phyloP scores from a whole-genome alignment of 140 eudicot species.

The Ambrosia hybrid region DNA sequence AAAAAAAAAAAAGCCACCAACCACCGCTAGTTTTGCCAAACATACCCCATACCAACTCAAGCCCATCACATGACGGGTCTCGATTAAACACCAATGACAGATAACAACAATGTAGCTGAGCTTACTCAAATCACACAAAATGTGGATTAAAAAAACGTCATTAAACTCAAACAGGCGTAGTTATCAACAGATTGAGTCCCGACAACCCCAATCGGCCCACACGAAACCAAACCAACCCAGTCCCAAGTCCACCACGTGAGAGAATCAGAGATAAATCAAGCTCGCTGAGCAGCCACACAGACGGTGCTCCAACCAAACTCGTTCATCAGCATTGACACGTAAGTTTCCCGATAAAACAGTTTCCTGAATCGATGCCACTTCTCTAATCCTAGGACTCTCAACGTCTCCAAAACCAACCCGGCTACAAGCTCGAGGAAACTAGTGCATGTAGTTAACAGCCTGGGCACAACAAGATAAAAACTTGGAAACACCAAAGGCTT shows the following conservation, averaged over 20 bases:
- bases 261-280: not conserved
- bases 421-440: not conserved
- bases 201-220: not conserved
- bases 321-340: not conserved
- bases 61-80: too few relatives aligned
- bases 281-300: too few relatives aligned
- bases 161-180: not conserved
- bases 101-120: slow-evolving; percentile 17
- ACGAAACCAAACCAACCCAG: not conserved
- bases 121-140: slow-evolving; percentile 22
- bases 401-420: not conserved
- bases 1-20: too few relatives aligned
- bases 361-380: not conserved
- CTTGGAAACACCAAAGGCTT: not conserved
- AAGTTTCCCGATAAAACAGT: too few relatives aligned
- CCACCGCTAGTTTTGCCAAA: too few relatives aligned
- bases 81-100: not conserved
- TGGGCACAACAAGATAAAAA: slow-evolving; percentile 10
- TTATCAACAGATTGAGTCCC: not conserved
- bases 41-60: too few relatives aligned
- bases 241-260: not conserved
- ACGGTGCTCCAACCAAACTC: not conserved
- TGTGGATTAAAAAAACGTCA: not conserved
- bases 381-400: not conserved
- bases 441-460: slow-evolving; percentile 13